phyloP scores from a whole-genome alignment of 2,329 filamentous ascomycete species.

The Xenosphaeropsis pyriputrescens region DNA sequence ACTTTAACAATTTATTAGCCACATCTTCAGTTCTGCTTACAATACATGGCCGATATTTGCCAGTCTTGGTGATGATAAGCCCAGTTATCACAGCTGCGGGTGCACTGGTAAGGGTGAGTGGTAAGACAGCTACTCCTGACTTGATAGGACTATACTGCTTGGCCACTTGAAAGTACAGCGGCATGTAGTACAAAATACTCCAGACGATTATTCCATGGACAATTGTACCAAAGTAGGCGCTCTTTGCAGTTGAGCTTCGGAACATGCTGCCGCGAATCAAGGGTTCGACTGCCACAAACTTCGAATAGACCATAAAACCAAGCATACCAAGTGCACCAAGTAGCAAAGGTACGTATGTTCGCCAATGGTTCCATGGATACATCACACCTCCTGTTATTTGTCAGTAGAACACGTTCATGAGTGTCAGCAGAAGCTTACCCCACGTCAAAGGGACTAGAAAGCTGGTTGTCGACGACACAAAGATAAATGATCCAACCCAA shows the following conservation, averaged over 20 bases:
- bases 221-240: constrained; percentile 35
- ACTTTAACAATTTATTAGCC: constrained; percentile 19
- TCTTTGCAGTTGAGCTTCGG: constrained; percentile 27
- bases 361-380: constrained; percentile 46
- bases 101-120: constrained; percentile 33
- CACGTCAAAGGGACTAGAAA: constrained; percentile 47
- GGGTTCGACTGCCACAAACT: constrained; percentile 16
- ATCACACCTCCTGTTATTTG: constrained; percentile 32
- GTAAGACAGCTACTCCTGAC: constrained; percentile 31
- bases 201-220: constrained; percentile 42
- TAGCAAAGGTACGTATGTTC: constrained; percentile 43
- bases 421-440: constrained; percentile 17
- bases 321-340: constrained; percentile 34
- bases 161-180: constrained; percentile 34
- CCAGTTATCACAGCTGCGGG: constrained; percentile 41
- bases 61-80: constrained; percentile 35
- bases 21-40: constrained; percentile 16
- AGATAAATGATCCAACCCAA: constrained; percentile 45
- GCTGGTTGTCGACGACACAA: constrained; percentile 39
- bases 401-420: not conserved
- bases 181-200: constrained; percentile 39
- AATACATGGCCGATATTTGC: constrained; percentile 33
- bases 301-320: constrained; percentile 33
- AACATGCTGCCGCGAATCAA: constrained; percentile 25
- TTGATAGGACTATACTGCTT: constrained; percentile 36